These are phyloP conservation scores for Wakefieldia striispora DNA, from an alignment of 768 basidiomycete genomes.

Conservation along the genomic window DNA sequence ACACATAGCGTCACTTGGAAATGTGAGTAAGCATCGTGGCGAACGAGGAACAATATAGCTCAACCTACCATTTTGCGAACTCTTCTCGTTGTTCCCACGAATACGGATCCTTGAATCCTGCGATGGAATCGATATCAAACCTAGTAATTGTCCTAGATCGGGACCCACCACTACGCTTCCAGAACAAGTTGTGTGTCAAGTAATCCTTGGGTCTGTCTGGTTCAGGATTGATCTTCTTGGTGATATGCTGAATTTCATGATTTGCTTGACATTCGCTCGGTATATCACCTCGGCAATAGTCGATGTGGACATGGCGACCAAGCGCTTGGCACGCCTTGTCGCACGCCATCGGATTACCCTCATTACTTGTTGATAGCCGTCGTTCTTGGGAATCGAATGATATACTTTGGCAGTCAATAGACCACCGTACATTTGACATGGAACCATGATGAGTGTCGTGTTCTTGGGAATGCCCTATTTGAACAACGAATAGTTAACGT, in stretches of 20 bases:
- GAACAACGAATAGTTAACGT: neutral
- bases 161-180: slow-evolving; percentile 55
- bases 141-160: rapidly evolving
- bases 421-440: slow-evolving; percentile 56
- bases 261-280: slow-evolving; percentile 36
- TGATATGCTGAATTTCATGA: slow-evolving; percentile 45
- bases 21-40: neutral
- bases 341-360: slow-evolving; percentile 63
- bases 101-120: slow-evolving; percentile 59
- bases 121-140: neutral
- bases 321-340: slow-evolving; percentile 49
- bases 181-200: slow-evolving; percentile 52
- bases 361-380: slow-evolving; percentile 49
- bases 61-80: slow-evolving; percentile 43
- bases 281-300: slow-evolving; percentile 46
- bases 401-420: slow-evolving; percentile 49
- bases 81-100: no score
- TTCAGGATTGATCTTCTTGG: slow-evolving; percentile 39
- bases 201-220: slow-evolving; percentile 50
- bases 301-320: slow-evolving; percentile 55
- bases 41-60: neutral
- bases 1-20: slow-evolving; percentile 50
- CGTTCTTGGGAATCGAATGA: slow-evolving; percentile 49
- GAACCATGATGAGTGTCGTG: slow-evolving; percentile 63
- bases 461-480: slow-evolving; percentile 50